Conservation (phyloP, 257 asterid genomes). For the Fraxinus quadrangulata region DNA sequence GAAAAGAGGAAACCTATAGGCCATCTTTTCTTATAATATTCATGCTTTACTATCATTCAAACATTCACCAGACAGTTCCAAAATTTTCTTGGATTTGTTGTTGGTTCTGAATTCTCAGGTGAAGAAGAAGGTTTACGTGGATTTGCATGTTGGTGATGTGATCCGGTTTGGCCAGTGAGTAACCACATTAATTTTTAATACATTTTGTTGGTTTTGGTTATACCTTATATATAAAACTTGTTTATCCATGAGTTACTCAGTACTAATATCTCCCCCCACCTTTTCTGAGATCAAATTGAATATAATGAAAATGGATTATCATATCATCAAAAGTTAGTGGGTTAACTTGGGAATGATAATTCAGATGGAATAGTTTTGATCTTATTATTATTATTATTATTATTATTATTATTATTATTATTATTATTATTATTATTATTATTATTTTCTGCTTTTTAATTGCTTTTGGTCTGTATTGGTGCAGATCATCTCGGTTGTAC, state of each 20-base stretch:
- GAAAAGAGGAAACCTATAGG: constrained; percentile 1
- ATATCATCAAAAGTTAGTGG: constrained; percentile 1
- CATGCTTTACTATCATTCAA: neutral
- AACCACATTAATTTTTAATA: constrained; percentile 21
- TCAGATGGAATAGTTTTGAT: neutral
- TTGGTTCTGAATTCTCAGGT: constrained; percentile 50
- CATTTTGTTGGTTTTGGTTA: constrained; percentile 1
- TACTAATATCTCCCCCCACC: neutral
- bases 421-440: constrained; percentile 9
- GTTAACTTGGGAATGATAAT: constrained; percentile 15
- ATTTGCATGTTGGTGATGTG: constrained; percentile 92
- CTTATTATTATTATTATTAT: neutral
- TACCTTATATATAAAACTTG: neutral
- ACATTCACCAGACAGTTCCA: constrained; percentile 17
- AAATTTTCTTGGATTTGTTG: constrained; percentile 20
- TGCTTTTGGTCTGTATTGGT: constrained; percentile 24
- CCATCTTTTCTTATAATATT: neutral
- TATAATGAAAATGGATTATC: neutral
- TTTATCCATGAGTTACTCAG: constrained; percentile 4
- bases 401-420: constrained; percentile 9
- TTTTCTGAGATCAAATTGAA: constrained; percentile 12
- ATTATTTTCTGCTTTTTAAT: constrained; percentile 6
- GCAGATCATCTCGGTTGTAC: constrained; percentile 89
- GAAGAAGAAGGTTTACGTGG: constrained; percentile 70
- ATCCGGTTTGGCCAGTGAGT: constrained; percentile 97